Conservation (phyloP, 2,329 filamentous ascomycete species). For the Verruconis gallopava region DNA sequence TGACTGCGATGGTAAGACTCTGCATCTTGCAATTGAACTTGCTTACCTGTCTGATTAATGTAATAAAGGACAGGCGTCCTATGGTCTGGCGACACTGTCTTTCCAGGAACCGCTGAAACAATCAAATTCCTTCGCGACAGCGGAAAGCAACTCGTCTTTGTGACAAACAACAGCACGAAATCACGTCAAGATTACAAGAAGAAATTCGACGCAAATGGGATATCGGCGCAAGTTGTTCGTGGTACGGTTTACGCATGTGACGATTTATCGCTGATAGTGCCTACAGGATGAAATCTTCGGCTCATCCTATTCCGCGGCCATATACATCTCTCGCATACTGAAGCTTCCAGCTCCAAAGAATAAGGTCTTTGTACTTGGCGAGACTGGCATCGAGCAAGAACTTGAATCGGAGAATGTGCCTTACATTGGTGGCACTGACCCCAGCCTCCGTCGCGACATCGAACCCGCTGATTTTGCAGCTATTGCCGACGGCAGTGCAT, state of each 20-base stretch:
- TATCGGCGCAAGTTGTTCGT: slow-evolving; percentile 54
- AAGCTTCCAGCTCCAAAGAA: slow-evolving; percentile 64
- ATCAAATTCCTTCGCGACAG: slow-evolving; percentile 67
- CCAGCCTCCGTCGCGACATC: slow-evolving; percentile 62
- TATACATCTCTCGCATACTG: slow-evolving; percentile 92
- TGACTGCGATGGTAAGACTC: slow-evolving; percentile 77
- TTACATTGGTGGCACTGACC: slow-evolving; percentile 79
- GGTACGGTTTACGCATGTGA: too few relatives aligned
- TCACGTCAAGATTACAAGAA: slow-evolving; percentile 84
- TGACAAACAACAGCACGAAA: slow-evolving; percentile 98
- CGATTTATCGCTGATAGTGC: slow-evolving; percentile 1
- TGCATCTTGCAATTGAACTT: neutral
- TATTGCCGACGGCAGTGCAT: slow-evolving; percentile 56
- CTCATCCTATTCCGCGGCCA: slow-evolving; percentile 84
- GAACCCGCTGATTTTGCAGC: slow-evolving; percentile 65
- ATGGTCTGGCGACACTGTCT: slow-evolving; percentile 90
- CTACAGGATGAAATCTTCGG: slow-evolving; percentile 84
- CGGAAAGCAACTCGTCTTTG: slow-evolving; percentile 88
- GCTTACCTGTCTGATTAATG: slow-evolving; percentile 1
- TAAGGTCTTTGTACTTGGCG: slow-evolving; percentile 90
- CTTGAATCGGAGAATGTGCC: slow-evolving; percentile 65
- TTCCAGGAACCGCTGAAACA: slow-evolving; percentile 73
- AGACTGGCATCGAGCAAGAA: slow-evolving; percentile 83
- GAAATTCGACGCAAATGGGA: slow-evolving; percentile 72
- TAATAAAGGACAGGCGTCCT: slow-evolving; percentile 60